A percentile compares a stretch with the other conserved stretches of the same genome.
Conservation (phyloP, 2,329 filamentous ascomycete species). For the Neonectria punicea region DNA sequence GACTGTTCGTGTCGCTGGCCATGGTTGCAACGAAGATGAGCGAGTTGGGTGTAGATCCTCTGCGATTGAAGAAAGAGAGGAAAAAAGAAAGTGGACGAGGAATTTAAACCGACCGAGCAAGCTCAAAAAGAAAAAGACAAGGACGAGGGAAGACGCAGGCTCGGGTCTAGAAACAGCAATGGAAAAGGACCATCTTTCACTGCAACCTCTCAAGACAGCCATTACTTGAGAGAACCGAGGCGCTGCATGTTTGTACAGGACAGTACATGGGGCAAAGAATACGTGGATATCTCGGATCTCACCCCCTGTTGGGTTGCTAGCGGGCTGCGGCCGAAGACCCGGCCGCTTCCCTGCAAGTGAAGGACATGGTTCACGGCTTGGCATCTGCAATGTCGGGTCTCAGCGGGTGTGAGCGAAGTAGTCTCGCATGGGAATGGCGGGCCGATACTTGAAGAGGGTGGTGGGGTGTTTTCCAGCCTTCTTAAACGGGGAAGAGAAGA, state of each 20-base stretch:
- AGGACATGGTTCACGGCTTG: background rate
- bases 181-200: background rate
- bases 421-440: background rate
- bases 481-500: background rate
- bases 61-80: background rate
- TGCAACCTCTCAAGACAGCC: background rate
- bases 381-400: background rate
- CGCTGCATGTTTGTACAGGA: background rate
- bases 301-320: no score
- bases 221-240: background rate
- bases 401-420: background rate
- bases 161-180: background rate
- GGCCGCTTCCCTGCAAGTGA: background rate
- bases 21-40: slow-evolving; percentile 23
- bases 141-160: background rate
- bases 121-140: background rate
- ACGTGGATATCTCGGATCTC: background rate
- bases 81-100: background rate
- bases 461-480: background rate
- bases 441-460: background rate
- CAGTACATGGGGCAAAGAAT: background rate
- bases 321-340: background rate
- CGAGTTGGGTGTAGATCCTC: background rate
- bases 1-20: slow-evolving; percentile 34
- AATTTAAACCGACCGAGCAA: background rate